Conservation (phyloP, 163 green algal species). For the Chlamydomonas reinhardtii region DNA sequence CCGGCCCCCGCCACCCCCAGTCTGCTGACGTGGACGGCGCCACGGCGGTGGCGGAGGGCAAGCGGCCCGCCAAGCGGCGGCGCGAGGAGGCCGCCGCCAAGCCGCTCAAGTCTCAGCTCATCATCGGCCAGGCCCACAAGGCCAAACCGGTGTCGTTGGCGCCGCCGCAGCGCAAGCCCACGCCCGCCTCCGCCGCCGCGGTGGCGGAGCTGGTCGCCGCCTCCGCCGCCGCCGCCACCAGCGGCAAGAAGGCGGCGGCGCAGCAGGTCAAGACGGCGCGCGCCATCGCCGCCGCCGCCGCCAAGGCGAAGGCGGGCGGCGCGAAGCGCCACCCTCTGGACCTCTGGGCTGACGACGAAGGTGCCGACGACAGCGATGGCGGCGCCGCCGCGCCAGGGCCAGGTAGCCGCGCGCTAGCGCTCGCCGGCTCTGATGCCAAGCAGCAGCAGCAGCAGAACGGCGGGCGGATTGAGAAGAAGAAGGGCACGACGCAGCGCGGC, state of each 20-base stretch:
- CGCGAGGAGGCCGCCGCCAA: slow-evolving; percentile 32
- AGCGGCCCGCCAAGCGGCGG: slow-evolving; percentile 37
- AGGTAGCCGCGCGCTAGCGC: not conserved
- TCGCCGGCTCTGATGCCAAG: too few species aligned
- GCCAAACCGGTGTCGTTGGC: slow-evolving; percentile 7
- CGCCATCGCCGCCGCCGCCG: too few species aligned
- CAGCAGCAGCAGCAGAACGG: not conserved
- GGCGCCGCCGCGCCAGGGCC: not conserved
- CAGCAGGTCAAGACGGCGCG: too few species aligned
- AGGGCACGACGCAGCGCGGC: too few species aligned
- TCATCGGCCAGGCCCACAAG: slow-evolving; percentile 42
- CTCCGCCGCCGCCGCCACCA: not conserved
- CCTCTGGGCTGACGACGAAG: slow-evolving; percentile 32
- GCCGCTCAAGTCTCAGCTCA: not conserved
- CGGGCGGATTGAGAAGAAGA: not conserved
- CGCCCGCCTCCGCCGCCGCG: not conserved
- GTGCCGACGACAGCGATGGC: not conserved
- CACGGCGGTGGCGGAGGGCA: slow-evolving; percentile 13
- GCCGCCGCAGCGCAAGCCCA: slow-evolving; percentile 16
- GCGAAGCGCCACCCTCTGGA: slow-evolving; percentile 19
- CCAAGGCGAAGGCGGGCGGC: too few species aligned
- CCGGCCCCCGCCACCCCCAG: too few species aligned
- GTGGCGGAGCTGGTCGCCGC: not conserved
- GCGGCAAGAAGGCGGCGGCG: too few species aligned
- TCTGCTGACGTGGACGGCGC: slow-evolving; percentile 17